These are phyloP conservation scores for Dalbergia cochinchinensis DNA, from an alignment of 306 rosid species.

Conservation along the genomic window DNA sequence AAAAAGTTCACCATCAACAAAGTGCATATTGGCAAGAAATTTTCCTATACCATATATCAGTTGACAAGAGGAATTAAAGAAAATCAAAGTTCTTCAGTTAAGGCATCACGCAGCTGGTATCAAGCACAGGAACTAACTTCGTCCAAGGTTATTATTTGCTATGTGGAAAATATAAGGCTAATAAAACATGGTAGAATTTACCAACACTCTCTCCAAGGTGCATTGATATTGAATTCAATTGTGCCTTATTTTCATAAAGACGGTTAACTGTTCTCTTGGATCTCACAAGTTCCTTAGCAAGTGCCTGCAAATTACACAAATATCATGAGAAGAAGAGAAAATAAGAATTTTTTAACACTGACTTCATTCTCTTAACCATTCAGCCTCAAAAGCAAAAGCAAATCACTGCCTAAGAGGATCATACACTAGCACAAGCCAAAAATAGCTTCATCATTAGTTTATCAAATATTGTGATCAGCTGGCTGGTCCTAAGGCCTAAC, in stretches of 20 bases:
- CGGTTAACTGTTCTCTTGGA: conserved; percentile 93
- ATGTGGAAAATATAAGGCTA: neutral
- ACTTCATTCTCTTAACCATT: neutral
- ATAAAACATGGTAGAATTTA: conserved; percentile 51
- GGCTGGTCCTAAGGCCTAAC: conserved; percentile 13
- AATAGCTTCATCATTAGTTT: conserved; percentile 26
- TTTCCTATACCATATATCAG: conserved; percentile 4
- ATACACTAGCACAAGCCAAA: conserved; percentile 30
- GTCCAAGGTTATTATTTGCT: neutral
- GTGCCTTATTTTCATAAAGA: conserved; percentile 92
- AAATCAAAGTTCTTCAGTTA: conserved; percentile 29
- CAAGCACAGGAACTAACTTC: conserved; percentile 33
- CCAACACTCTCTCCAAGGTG: conserved; percentile 99
- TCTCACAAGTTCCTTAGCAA: conserved; percentile 88
- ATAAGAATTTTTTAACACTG: neutral
- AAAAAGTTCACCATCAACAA: conserved; percentile 13
- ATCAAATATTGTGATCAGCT: neutral
- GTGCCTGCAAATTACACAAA: conserved; percentile 70
- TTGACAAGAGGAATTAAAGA: conserved; percentile 12
- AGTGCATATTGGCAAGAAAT: conserved; percentile 6
- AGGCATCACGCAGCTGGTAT: conserved; percentile 9
- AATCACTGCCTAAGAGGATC: neutral
- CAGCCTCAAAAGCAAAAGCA: conserved; percentile 23
- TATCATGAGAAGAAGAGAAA: conserved; percentile 3
- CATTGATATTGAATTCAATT: conserved; percentile 96